Evolutionary conservation across 2,329 filamentous ascomycete genomes (phyloP).

Genomic region (Colletotrichum eremochloae): DNA sequence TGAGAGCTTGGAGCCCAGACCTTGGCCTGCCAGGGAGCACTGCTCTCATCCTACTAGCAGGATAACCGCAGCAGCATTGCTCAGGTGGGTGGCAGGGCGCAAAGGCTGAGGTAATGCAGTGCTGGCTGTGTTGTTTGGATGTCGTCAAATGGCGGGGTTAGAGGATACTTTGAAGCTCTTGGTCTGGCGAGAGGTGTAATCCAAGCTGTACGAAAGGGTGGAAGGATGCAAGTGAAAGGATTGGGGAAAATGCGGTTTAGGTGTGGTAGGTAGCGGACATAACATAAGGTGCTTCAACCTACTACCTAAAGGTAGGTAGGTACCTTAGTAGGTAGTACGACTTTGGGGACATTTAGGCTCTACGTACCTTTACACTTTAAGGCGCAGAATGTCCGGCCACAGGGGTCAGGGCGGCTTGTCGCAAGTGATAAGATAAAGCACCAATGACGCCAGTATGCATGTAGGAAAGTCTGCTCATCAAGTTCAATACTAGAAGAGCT

Average conservation of each 20-base stretch:
- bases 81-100: background rate
- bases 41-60: slow-evolving; percentile 75
- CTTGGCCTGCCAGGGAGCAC: slow-evolving; percentile 84
- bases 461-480: background rate
- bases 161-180: background rate
- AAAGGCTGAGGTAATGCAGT: background rate
- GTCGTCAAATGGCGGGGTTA: background rate
- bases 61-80: slow-evolving; percentile 33
- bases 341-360: background rate
- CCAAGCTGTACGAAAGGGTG: slow-evolving; percentile 6
- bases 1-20: slow-evolving; percentile 82
- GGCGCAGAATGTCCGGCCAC: background rate
- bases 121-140: background rate
- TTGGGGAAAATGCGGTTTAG: background rate
- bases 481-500: background rate
- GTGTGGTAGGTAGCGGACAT: background rate
- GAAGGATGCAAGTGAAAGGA: background rate
- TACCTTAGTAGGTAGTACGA: background rate
- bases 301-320: no score
- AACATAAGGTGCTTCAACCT: background rate
- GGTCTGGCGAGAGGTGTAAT: background rate
- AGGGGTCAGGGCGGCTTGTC: background rate
- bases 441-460: slow-evolving; percentile 2
- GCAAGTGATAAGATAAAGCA: slow-evolving; percentile 15
- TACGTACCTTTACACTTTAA: background rate